phyloP scores from a whole-genome alignment of 805 yeast genomes.

The Cyberlindnera xishuangbannaensis region DNA sequence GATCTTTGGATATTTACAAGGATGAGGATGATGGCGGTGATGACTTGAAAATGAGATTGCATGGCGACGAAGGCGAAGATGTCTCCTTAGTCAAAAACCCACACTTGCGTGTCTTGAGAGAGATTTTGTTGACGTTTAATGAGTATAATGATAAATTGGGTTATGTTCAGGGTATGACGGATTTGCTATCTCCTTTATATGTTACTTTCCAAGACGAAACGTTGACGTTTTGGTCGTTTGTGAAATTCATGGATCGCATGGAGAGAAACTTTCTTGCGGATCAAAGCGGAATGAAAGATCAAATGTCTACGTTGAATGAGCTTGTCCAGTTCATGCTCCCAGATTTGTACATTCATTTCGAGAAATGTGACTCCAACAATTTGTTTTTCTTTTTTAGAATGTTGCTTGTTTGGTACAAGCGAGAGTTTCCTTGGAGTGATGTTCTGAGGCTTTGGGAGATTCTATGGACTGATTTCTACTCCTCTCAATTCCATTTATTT shows the following conservation, averaged over 20 bases:
- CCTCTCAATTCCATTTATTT: constrained; percentile 84
- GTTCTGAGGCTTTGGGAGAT: constrained; percentile 87
- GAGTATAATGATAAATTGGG: constrained; percentile 81
- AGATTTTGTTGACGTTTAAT: constrained; percentile 80
- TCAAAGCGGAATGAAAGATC: constrained; percentile 89
- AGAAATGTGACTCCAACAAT: constrained; percentile 82
- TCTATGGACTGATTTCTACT: constrained; percentile 80
- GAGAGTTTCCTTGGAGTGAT: constrained; percentile 80
- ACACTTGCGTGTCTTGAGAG: constrained; percentile 65
- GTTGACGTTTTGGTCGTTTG: constrained; percentile 83
- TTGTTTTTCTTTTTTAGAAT: constrained; percentile 91
- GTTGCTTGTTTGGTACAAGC: constrained; percentile 91
- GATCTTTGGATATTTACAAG: constrained; percentile 61
- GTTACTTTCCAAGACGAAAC: constrained; percentile 61
- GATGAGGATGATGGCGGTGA: constrained; percentile 29
- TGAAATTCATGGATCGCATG: constrained; percentile 87
- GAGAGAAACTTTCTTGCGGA: constrained; percentile 89
- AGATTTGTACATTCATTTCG: constrained; percentile 72
- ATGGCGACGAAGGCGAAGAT: constrained; percentile 30
- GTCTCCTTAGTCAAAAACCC: constrained; percentile 65
- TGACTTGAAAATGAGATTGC: constrained; percentile 27
- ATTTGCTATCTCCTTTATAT: constrained; percentile 81
- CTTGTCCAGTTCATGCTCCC: constrained; percentile 90
- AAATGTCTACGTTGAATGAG: constrained; percentile 77
- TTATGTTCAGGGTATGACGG: constrained; percentile 98